These are phyloP conservation scores for Fomitiporia mediterranea DNA, from an alignment of 1,284 basidiomycete genomes.

Conservation along the genomic window DNA sequence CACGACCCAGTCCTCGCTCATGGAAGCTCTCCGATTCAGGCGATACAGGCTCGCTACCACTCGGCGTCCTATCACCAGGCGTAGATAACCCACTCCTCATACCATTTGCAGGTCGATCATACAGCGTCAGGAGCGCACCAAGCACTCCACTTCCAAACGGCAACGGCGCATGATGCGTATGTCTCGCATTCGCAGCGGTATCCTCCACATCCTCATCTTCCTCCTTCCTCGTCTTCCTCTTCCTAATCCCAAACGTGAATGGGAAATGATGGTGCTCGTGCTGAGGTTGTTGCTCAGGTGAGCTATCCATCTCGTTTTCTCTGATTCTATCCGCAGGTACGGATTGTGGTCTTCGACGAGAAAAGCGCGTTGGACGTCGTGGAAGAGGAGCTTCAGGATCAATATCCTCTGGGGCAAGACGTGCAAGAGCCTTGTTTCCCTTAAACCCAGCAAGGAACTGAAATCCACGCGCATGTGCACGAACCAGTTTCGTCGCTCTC, in stretches of 20 bases:
- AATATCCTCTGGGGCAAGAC: slow-evolving; percentile 9
- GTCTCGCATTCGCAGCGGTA: background rate
- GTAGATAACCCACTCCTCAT: slow-evolving; percentile 7
- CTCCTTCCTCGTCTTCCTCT: background rate
- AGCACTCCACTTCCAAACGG: slow-evolving; percentile 17
- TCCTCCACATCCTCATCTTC: slow-evolving; percentile 14
- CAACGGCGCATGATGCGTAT: slow-evolving; percentile 1
- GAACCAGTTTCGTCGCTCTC: slow-evolving; percentile 12
- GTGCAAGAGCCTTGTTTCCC: slow-evolving; percentile 8
- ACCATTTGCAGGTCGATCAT: slow-evolving; percentile 6
- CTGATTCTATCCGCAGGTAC: background rate
- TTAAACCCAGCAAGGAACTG: slow-evolving; percentile 16
- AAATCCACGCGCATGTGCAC: slow-evolving; percentile 15
- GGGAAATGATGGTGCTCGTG: background rate
- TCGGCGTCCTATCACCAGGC: slow-evolving; percentile 12
- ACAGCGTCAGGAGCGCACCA: slow-evolving; percentile 14
- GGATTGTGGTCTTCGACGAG: background rate
- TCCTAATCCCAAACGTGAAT: too few species aligned
- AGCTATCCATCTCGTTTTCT: background rate
- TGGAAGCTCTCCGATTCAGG: background rate
- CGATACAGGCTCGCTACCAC: background rate
- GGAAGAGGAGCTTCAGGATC: slow-evolving; percentile 4
- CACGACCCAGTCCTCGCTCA: background rate
- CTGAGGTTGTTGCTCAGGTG: background rate
- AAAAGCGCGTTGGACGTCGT: background rate